Evolutionary conservation across 768 basidiomycete species (phyloP), one percentile per base, ranked within the genome.

Genomic region (Termitomyces sp.): DNA sequence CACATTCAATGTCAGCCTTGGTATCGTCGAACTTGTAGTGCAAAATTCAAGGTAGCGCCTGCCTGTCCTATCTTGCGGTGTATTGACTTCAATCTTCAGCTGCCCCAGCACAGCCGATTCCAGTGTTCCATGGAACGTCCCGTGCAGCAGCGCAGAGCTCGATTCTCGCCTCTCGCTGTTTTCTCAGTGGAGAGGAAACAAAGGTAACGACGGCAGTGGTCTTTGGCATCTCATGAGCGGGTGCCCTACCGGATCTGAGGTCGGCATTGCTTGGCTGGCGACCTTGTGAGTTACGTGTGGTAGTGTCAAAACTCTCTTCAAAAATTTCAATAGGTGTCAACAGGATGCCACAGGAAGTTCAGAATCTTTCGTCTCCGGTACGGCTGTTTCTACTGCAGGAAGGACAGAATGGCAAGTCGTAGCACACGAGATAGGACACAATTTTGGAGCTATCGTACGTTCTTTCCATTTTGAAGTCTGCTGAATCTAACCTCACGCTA

Each of bases 221-320:
- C 78, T 96, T 36, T 95, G 92, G 90, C 93, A 94, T 75, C 77
- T 95, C 12, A 89, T 95, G 87, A 92, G 89, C 64, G 86, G 86
- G 31, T 92, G 91, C 66, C 85, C 88, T 4, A 87, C 88, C 9
- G 89, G 89, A n/a, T 81, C 84, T 10, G 91, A 92, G 73, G 86
- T 89, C 42, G 94, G 93, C 25, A 92, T 95, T 52, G 93, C 93
- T 4, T 94, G 92, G 93, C 82, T 96, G 3, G 90, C 83, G 25
- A 91, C 90, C 20, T 70, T 95, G 73, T 91, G 29, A 49, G 56
- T 56, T 14, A 14, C 5, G 31, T 56, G 42, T 17, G 31, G 45
- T n/a, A 42, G 3, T 32, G 8, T 32, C 12, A n/a, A 5, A 43
- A 15, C 2, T 42, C 55, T 37, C 50, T 45, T 50, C 54, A 57